Conservation (phyloP, 2,329 filamentous ascomycete species). For the Arthrobotrys pseudoclavata region DNA sequence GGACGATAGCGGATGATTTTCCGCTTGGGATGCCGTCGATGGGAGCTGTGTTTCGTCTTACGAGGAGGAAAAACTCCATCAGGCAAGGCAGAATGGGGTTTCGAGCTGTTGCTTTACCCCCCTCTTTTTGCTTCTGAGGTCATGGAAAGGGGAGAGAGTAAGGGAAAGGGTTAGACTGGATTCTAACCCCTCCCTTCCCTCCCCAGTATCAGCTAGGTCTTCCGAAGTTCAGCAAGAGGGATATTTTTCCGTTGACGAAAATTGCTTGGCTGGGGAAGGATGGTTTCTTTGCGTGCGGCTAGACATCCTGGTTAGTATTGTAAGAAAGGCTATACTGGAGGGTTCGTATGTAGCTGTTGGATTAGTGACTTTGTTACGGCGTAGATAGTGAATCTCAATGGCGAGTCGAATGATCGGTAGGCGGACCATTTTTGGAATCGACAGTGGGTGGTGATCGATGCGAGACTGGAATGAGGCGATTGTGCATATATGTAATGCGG, state of each 20-base stretch:
- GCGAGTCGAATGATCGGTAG: background rate
- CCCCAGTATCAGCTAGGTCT: background rate
- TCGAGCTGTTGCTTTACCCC: constrained; percentile 3
- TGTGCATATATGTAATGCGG: constrained; percentile 15
- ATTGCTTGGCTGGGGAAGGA: constrained; percentile 14
- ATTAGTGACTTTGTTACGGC: background rate
- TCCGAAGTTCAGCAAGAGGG: constrained; percentile 22
- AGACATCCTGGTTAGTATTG: constrained; percentile 27
- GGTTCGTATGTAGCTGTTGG: constrained; percentile 2
- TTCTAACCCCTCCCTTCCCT: background rate
- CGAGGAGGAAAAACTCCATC: background rate
- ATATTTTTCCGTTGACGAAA: constrained; percentile 12
- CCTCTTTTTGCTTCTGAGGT: background rate
- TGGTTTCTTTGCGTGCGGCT: constrained; percentile 17
- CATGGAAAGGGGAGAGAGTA: background rate
- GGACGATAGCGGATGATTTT: constrained; percentile 38
- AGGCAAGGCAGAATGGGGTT: background rate
- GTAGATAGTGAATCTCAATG: background rate
- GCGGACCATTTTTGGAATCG: background rate
- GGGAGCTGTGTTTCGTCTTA: constrained; percentile 11
- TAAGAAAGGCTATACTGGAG: constrained; percentile 5
- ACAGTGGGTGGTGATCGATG: background rate
- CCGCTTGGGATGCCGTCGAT: background rate
- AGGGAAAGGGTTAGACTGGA: constrained; percentile 10
- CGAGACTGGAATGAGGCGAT: constrained; percentile 11